Conservation (phyloP, 257 asterid species). For the Leptodermis oblonga region DNA sequence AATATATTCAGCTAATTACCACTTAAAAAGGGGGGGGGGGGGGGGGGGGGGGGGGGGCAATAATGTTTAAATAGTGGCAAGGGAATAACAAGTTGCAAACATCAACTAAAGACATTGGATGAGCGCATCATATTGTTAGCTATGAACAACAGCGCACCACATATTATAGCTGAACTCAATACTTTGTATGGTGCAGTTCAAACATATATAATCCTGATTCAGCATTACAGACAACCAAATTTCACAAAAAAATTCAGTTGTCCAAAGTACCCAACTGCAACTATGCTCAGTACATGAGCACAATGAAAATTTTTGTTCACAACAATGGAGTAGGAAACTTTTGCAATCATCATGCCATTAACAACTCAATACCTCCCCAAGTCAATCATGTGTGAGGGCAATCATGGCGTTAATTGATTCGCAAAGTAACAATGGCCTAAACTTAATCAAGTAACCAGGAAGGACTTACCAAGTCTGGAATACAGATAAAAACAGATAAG, state of each 20-base stretch:
- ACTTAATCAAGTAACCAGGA: not conserved
- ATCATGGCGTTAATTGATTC: not conserved
- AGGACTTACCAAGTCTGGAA: not conserved
- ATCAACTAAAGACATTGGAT: not conserved
- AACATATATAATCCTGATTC: not conserved
- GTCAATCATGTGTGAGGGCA: not conserved
- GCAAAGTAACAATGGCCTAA: not conserved
- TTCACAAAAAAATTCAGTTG: not conserved
- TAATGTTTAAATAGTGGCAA: not conserved
- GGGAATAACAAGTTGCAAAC: not conserved
- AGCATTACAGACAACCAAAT: not conserved
- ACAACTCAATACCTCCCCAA: not conserved
- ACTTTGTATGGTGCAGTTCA: not conserved
- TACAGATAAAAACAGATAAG: too few relatives aligned
- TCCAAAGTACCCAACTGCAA: not conserved
- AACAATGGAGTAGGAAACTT: not conserved
- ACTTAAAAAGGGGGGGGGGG: too few relatives aligned
- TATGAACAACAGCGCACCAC: not conserved
- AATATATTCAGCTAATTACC: not conserved
- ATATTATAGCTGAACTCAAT: not conserved
- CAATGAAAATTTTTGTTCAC: not conserved
- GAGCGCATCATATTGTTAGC: not conserved
- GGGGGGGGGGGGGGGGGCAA: too few relatives aligned
- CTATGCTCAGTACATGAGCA: not conserved
- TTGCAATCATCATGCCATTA: not conserved